Evolutionary conservation across 176 grass and related monocot genomes (phyloP), one percentile per base, ranked within the genome.

Genomic region (Olyra latifolia): DNA sequence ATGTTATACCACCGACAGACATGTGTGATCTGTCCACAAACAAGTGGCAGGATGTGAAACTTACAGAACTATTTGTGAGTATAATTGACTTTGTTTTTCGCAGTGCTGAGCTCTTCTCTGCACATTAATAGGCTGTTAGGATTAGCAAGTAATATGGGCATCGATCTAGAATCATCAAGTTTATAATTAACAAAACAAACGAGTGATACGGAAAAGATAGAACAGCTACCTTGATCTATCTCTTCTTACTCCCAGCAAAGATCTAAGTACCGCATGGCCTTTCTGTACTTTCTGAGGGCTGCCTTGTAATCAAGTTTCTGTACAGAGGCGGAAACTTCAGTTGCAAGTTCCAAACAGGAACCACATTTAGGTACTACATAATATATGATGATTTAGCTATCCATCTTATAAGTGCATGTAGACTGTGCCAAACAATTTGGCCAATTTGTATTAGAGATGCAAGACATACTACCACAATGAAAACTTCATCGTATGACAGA

Each of bases 61-160:
- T 98, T 98, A 98, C 92, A 80, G 90, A 95, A 78, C 92, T 95
- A 91, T 98, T 98, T 82, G 92, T 93, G 69, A 98, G 87, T 89
- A 98, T 93, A 67, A 98, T 89, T 65, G 95, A 98, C 84, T 98
- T 98, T 17, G 83, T 95, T 85, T 91, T 95, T 43, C 92, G 83
- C 54, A 98, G 80, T 41, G 76, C 49, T 52, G 75, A 86, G 87
- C 88, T 98, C 71, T 94, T 95, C 74, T 86, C 95, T 98, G 90
- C 78, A 72, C 2, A 74, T 30, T 64, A 90, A 45, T 81, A 77
- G 56, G 71, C 19, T 58, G 59, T 95, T 68, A 75, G 80, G 69
- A 85, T 54, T 27, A 83, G 42, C 47, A 72, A 72, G 74, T 28
- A 66, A 65, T 70, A 58, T 72, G 58, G 30, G n/a, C 3, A 0